Conservation (phyloP, 2,329 filamentous ascomycete genomes). For the Tolypocladium amazonense region DNA sequence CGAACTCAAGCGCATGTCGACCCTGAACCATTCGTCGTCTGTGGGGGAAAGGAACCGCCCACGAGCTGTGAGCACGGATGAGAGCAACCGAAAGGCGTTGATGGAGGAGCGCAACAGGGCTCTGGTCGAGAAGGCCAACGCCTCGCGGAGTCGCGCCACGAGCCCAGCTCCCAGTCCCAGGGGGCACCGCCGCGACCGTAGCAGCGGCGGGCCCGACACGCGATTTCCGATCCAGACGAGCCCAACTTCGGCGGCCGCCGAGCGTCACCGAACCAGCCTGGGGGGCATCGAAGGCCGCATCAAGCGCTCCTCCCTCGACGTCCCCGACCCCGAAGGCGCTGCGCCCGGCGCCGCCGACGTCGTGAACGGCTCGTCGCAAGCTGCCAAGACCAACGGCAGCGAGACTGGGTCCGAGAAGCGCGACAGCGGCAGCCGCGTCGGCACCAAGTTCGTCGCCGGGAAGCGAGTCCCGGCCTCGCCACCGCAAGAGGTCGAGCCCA, state of each 20-base stretch:
- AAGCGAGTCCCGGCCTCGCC: conserved; percentile 27
- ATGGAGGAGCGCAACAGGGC: conserved; percentile 90
- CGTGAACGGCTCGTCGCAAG: conserved; percentile 28
- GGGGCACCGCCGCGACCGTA: conserved; percentile 70
- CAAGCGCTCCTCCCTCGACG: conserved; percentile 67
- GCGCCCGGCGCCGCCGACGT: conserved; percentile 27
- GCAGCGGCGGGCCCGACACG: conserved; percentile 60
- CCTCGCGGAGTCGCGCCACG: conserved; percentile 58
- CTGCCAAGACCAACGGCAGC: conserved; percentile 9
- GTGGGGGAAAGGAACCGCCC: conserved; percentile 45
- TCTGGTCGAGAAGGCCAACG: conserved; percentile 56
- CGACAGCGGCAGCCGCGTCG: conserved; percentile 45
- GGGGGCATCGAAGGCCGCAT: conserved; percentile 34
- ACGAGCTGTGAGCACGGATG: conserved; percentile 85
- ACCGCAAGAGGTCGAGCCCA: conserved; percentile 14
- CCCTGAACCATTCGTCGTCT: conserved; percentile 54
- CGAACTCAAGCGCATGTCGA: conserved; percentile 84
- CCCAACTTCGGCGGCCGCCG: conserved; percentile 37
- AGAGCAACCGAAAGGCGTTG: conserved; percentile 85
- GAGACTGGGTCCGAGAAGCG: conserved; percentile 40
- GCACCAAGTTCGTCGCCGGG: conserved; percentile 36
- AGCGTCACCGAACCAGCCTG: conserved; percentile 39
- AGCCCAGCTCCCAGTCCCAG: conserved; percentile 57
- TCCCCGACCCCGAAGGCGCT: conserved; percentile 50
- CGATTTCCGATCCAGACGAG: conserved; percentile 75